A percentile compares a stretch with the other conserved stretches of the same genome.
These are phyloP conservation scores for Achaetomium macrosporum DNA, from an alignment of 2,329 filamentous ascomycete genomes.

Conservation along the genomic window DNA sequence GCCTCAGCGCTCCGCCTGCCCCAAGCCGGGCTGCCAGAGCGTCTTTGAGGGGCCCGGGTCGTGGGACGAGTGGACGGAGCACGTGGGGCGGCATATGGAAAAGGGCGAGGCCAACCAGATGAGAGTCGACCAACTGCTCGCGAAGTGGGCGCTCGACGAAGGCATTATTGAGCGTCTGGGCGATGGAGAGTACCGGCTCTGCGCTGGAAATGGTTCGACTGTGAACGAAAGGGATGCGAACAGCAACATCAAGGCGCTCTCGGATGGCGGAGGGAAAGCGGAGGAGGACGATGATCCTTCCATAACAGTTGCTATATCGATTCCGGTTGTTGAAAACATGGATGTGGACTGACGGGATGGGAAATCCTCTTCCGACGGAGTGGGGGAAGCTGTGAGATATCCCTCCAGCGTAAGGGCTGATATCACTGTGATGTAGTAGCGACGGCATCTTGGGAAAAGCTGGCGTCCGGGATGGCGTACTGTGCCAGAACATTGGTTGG, in stretches of 20 bases:
- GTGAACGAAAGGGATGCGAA: slow-evolving; percentile 3
- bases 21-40: slow-evolving; percentile 62
- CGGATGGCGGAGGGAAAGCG: slow-evolving; percentile 14
- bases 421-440: no score
- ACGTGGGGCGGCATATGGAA: slow-evolving; percentile 86
- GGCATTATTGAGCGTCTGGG: slow-evolving; percentile 55
- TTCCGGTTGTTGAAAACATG: slow-evolving; percentile 19
- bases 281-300: slow-evolving; percentile 27
- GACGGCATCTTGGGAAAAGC: no score
- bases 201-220: slow-evolving; percentile 35
- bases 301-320: slow-evolving; percentile 25
- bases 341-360: slow-evolving; percentile 21
- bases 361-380: no score
- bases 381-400: no score
- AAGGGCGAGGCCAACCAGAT: slow-evolving; percentile 55
- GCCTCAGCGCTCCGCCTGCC: slow-evolving; percentile 66
- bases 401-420: no score
- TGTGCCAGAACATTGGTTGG: no score
- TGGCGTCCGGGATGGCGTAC: no score
- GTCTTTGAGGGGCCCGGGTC: slow-evolving; percentile 65
- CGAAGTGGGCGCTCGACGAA: slow-evolving; percentile 58
- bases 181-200: slow-evolving; percentile 53
- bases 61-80: slow-evolving; percentile 91
- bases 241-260: slow-evolving; percentile 11
- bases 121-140: slow-evolving; percentile 52